Evolutionary conservation across 345 rosid genomes (phyloP).

Genomic region (Corchorus capsularis): DNA sequence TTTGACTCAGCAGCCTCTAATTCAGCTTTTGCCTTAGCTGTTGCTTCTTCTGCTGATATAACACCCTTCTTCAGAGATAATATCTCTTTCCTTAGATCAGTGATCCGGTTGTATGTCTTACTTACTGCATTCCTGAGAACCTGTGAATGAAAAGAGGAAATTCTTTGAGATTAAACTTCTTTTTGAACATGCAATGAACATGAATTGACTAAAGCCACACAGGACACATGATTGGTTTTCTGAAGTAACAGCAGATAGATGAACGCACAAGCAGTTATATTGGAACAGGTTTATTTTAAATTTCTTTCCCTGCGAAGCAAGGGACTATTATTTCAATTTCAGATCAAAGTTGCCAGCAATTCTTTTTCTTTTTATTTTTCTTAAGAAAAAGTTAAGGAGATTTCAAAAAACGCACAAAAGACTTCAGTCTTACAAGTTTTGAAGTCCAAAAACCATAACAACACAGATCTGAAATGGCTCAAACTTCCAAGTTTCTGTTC

Average conservation of each 20-base stretch:
- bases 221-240: not conserved
- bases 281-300: not conserved
- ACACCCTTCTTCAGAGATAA: slow-evolving; percentile 61
- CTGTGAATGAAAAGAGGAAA: slow-evolving; percentile 37
- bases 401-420: not conserved
- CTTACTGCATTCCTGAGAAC: slow-evolving; percentile 89
- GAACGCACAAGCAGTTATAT: not conserved
- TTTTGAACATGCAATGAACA: slow-evolving; percentile 7
- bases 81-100: slow-evolving; percentile 91
- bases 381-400: not conserved
- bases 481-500: not conserved
- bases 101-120: slow-evolving; percentile 86
- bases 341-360: not conserved
- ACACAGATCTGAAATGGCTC: not conserved
- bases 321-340: not conserved
- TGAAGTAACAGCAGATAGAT: not conserved
- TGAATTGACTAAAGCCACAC: not conserved
- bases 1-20: slow-evolving; percentile 80
- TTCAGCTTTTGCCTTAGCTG: slow-evolving; percentile 67
- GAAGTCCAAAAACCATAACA: not conserved
- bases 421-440: not conserved
- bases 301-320: not conserved
- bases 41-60: slow-evolving; percentile 71
- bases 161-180: slow-evolving; percentile 6
- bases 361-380: not conserved